Percentiles rank a stretch among this genome's conserved stretches.
Evolutionary conservation across 768 basidiomycete genomes (phyloP).

Genomic region (Amyloporia xantha): DNA sequence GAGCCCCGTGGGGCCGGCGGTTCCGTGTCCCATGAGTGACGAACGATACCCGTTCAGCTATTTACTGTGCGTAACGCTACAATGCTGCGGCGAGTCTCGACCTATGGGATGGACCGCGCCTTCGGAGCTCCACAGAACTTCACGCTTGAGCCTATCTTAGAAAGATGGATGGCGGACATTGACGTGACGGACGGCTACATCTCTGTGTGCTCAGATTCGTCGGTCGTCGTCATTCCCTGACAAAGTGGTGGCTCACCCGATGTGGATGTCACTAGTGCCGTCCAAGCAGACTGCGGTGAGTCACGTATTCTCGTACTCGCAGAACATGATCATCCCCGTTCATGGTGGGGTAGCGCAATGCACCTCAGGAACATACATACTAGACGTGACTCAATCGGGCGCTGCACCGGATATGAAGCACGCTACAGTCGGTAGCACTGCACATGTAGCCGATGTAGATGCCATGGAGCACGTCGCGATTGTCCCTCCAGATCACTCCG

Average conservation of each 20-base stretch:
- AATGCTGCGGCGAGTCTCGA: constrained; percentile 5
- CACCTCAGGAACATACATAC: neutral
- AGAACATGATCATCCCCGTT: constrained; percentile 7
- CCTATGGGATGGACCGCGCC: constrained; percentile 4
- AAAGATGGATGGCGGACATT: constrained; percentile 13
- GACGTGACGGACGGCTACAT: constrained; percentile 13
- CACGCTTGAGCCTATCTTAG: neutral
- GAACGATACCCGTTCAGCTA: constrained; percentile 7
- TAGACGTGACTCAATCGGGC: neutral
- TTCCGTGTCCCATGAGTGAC: constrained; percentile 12
- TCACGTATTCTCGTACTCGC: constrained; percentile 9
- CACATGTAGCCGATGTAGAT: constrained; percentile 6
- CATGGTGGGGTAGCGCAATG: constrained; percentile 3
- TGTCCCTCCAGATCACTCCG: too few relatives aligned
- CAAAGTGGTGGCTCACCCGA: neutral
- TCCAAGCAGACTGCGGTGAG: neutral
- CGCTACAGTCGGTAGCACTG: neutral
- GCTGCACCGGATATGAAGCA: neutral
- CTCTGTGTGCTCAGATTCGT: constrained; percentile 10
- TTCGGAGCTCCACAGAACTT: constrained; percentile 7
- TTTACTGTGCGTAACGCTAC: constrained; percentile 13
- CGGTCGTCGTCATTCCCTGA: constrained; percentile 10
- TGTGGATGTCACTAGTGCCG: too few relatives aligned
- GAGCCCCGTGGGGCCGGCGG: constrained; percentile 8
- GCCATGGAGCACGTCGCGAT: constrained; percentile 11